Base-by-base conservation (phyloP, 1,139 yeast genomes). In the Sugiyamaella pinicola region DNA sequence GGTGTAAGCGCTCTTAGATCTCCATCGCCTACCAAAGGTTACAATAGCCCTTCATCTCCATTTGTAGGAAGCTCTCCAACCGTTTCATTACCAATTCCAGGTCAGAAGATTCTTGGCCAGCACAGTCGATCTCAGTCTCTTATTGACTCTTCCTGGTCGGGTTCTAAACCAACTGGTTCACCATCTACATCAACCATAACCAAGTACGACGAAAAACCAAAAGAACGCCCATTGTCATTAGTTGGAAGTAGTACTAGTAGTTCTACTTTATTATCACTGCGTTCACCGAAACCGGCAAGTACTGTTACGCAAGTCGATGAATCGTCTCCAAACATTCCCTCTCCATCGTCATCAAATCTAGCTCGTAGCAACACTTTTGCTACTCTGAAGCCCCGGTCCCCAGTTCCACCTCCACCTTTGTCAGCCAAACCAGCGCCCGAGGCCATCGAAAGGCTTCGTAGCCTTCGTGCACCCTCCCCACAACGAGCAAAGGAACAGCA, bases 381-480 rank as follows among this genome's bases (percentile, higher is more conserved):
- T 3, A 3, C 43, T 13, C 18, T 46, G 28, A 46, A 46, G 17
- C 28, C 43, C 5, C 18, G 37, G 17, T n/a, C 47, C 17, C 9
- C 17, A 13, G 19, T 24, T 3, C 17, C 42, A 4, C 55, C 55
- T 24, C 57, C 58, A 7, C 56, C 57, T 8, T 24, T 52, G n/a
- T 51, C 59, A 13, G 33, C 44, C 5, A 49, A 52, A 41, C 52
- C 55, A 18, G 33, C 49, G 4, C 39, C 49, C 1, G 52, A 47
- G 19, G 49, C 52, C 10, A 22, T 52, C 13, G 51, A 45, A 22
- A 55, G 59, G 29, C 57, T 64, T 28, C 55, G 58, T 10, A 56
- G 55, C n/a, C 52, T 65, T 37, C 49, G 68, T 19, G 34, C 47
- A 8, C 47, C 38, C 3, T 15, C 34, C 9, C 56, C 54, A 4